These are phyloP conservation scores for Cladosporium halotolerans DNA, from an alignment of 2,329 filamentous ascomycete genomes.

Conservation along the genomic window DNA sequence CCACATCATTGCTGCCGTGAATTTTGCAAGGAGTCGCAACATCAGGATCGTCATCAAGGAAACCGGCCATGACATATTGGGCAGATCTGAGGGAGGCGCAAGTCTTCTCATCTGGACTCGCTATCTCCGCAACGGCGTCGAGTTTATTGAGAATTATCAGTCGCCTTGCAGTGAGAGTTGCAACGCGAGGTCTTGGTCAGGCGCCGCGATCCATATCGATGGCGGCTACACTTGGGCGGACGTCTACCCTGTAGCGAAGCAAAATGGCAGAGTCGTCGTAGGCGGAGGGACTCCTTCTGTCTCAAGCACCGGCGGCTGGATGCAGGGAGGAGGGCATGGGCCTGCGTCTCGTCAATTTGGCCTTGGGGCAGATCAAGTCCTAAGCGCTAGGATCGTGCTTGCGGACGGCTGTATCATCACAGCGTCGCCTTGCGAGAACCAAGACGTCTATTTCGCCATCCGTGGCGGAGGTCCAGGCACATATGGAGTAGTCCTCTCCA, in stretches of 20 bases:
- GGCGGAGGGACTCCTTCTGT: conserved; percentile 20
- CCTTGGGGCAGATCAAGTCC: conserved; percentile 22
- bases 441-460: conserved; percentile 49
- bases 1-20: conserved; percentile 33
- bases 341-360: conserved; percentile 19
- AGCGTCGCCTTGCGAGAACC: conserved; percentile 34
- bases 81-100: conserved; percentile 27
- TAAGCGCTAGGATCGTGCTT: conserved; percentile 18
- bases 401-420: conserved; percentile 21
- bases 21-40: conserved; percentile 33
- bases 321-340: conserved; percentile 23
- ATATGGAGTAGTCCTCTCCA: conserved; percentile 22
- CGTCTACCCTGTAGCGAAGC: conserved; percentile 26
- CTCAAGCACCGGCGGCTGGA: conserved; percentile 22
- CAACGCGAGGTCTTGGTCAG: conserved; percentile 29
- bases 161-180: conserved; percentile 17
- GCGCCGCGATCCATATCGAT: conserved; percentile 25
- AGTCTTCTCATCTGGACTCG: conserved; percentile 29
- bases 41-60: conserved; percentile 47
- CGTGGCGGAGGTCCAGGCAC: conserved; percentile 49
- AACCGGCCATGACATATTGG: conserved; percentile 49
- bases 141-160: conserved; percentile 22
- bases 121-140: conserved; percentile 27
- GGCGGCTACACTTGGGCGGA: conserved; percentile 31
- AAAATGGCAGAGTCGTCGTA: conserved; percentile 26